Evolutionary conservation across 1,284 basidiomycete species (phyloP).

Genomic region (Earliella scabrosa): DNA sequence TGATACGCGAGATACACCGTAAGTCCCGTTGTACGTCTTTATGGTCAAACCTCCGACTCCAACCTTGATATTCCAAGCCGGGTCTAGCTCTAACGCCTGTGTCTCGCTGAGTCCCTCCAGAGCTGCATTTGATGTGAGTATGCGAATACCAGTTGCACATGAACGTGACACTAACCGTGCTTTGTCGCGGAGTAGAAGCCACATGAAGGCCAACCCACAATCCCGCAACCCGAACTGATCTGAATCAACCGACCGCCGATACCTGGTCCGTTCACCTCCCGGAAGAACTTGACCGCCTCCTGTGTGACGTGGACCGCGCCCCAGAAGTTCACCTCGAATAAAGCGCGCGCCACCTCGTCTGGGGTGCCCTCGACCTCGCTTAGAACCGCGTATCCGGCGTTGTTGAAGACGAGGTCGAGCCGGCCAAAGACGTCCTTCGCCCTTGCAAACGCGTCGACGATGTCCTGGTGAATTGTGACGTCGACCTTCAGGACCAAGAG

Average conservation of each 20-base stretch:
- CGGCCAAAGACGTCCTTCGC: conserved; percentile 42
- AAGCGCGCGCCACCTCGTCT: conserved; percentile 22
- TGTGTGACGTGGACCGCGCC: conserved; percentile 28
- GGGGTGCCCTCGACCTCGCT: conserved; percentile 35
- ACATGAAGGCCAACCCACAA: conserved; percentile 26
- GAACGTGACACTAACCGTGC: conserved; percentile 26
- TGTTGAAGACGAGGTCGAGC: conserved; percentile 49
- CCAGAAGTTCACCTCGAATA: conserved; percentile 33
- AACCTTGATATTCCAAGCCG: no score
- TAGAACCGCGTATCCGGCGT: conserved; percentile 38
- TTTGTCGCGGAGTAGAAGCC: conserved; percentile 40
- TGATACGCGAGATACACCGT: no score
- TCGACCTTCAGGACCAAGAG: conserved; percentile 45
- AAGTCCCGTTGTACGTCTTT: no score
- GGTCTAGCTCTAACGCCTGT: no score
- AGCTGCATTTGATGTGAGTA: no score
- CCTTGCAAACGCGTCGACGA: conserved; percentile 37
- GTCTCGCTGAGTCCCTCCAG: not conserved
- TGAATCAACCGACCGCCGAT: conserved; percentile 39
- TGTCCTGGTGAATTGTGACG: conserved; percentile 38
- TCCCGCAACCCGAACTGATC: conserved; percentile 32
- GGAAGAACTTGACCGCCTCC: conserved; percentile 25
- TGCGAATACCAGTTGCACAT: no score
- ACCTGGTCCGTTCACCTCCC: conserved; percentile 33
- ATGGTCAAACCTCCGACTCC: no score